Base-by-base conservation (phyloP, 2,329 filamentous ascomycete genomes). In the Tolypocladium guangdongense region DNA sequence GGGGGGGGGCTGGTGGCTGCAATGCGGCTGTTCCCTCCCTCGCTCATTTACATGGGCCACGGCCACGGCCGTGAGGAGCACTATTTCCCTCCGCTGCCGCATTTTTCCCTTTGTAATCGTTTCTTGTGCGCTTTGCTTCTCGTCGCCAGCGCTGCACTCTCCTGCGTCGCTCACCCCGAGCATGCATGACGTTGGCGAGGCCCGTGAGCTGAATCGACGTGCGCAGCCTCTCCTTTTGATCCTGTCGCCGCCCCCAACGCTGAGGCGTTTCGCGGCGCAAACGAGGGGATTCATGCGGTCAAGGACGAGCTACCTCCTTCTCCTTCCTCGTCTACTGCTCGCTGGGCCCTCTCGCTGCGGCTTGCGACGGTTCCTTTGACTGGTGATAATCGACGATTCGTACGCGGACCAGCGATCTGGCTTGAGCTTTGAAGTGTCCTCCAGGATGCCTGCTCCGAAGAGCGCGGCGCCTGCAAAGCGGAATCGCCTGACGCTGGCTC, bases 401-500 rank as follows among this genome's bases (percentile, higher is more conserved):
- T 32, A 24, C 24, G 16, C 41, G 18, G 7, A 46, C 41, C 32
- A 8, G 24, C 24, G 4, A 7, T 14, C 16, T 24, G 18, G 27
- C 18, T 30, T 27, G 27, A 27, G 6, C 27, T 2, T 30, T n/a
- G 16, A 33, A 30, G 24, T 6, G 43, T 20, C 43, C 18, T 32
- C 43, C 18, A 47, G 36, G 18, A 69, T 76, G 72, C 64, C 73
- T 60, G 65, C 69, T 27, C 60, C 67, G 48, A 67, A 68, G 51
- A 59, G 59, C 24, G 57, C 68, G 58, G 53, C 68, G 58, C 52
- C 68, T 41, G 62, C 68, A 20, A 81, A 86, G 70, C 87, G 80
- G 73, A 83, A 87, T 66, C 82, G 83, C 57, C 78, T 99, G 62
- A 96, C 90, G 8, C 77, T 97, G 62, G 84, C 86, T 56, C 91